A percentile compares a stretch with the other conserved stretches of the same genome.
phyloP scores from a whole-genome alignment of 805 yeast genomes.

The Metschnikowia matae region DNA sequence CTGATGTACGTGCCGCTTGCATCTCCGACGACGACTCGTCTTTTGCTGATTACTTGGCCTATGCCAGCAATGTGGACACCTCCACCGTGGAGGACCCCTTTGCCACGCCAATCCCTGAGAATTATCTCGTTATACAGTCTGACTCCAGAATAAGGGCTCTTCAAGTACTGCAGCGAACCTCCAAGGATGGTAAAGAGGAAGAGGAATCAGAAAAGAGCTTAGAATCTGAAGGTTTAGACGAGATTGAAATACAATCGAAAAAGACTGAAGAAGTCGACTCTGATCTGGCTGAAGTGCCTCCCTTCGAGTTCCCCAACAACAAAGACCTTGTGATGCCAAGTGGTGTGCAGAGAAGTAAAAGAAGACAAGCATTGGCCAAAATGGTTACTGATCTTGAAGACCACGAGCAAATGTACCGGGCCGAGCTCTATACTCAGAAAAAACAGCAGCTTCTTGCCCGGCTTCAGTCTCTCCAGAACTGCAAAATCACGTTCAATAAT shows the following conservation, averaged over 20 bases:
- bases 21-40: constrained; percentile 10
- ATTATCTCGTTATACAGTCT: constrained; percentile 7
- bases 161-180: constrained; percentile 1
- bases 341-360: constrained; percentile 20
- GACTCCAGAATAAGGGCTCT: not conserved
- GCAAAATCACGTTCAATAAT: constrained; percentile 23
- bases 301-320: not conserved
- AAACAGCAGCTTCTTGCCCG: constrained; percentile 25
- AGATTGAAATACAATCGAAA: no score
- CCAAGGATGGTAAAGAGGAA: not conserved
- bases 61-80: constrained; percentile 24
- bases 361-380: constrained; percentile 21
- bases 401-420: constrained; percentile 16
- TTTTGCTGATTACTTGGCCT: constrained; percentile 20
- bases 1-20: not conserved
- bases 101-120: constrained; percentile 5
- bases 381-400: constrained; percentile 18
- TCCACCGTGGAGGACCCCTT: constrained; percentile 19
- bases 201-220: not conserved
- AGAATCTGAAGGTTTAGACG: no score
- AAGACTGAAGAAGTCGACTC: not conserved
- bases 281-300: not conserved
- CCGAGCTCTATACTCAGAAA: constrained; percentile 19
- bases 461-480: constrained; percentile 23
- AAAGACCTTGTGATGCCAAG: constrained; percentile 10